These are phyloP conservation scores for Chaetomium strumarium DNA, from an alignment of 2,329 filamentous ascomycete species.

Conservation along the genomic window DNA sequence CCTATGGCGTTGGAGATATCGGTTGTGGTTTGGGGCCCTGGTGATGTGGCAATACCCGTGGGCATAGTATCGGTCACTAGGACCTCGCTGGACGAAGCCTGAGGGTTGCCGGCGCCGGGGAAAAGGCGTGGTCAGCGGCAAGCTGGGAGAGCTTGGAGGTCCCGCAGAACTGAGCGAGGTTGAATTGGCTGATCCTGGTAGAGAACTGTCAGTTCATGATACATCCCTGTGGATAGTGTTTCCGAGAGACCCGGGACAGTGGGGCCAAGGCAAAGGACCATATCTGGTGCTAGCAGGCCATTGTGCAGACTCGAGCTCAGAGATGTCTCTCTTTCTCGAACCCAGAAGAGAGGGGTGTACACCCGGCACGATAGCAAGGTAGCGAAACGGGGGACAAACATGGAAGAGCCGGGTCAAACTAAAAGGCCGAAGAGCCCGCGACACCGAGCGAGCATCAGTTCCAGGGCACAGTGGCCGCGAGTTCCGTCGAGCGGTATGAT, in stretches of 20 bases:
- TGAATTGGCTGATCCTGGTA: conserved; percentile 9
- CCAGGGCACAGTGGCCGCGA: conserved; percentile 12
- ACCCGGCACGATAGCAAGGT: neutral
- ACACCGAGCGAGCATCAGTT: conserved; percentile 16
- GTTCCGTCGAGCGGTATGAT: neutral
- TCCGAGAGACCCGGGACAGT: neutral
- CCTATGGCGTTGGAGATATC: conserved; percentile 3
- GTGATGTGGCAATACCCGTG: conserved; percentile 12
- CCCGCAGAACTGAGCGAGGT: neutral
- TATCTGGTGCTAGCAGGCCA: conserved; percentile 9
- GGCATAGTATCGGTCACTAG: conserved; percentile 22
- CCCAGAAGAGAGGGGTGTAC: neutral
- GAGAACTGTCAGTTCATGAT: conserved; percentile 19
- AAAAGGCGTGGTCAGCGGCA: neutral
- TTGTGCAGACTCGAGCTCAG: conserved; percentile 4
- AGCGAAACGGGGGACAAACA: conserved; percentile 15
- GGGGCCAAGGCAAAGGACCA: neutral
- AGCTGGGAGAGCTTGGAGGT: neutral
- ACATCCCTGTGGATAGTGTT: neutral
- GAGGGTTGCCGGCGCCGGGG: neutral
- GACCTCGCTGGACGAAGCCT: conserved; percentile 8
- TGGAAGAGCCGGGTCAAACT: conserved; percentile 7
- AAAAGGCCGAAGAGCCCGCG: conserved; percentile 17
- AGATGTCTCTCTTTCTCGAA: conserved; percentile 2
- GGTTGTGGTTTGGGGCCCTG: conserved; percentile 11